phyloP scores from a whole-genome alignment of 495 filamentous ascomycete species.

The Parachaetomium inaequale region DNA sequence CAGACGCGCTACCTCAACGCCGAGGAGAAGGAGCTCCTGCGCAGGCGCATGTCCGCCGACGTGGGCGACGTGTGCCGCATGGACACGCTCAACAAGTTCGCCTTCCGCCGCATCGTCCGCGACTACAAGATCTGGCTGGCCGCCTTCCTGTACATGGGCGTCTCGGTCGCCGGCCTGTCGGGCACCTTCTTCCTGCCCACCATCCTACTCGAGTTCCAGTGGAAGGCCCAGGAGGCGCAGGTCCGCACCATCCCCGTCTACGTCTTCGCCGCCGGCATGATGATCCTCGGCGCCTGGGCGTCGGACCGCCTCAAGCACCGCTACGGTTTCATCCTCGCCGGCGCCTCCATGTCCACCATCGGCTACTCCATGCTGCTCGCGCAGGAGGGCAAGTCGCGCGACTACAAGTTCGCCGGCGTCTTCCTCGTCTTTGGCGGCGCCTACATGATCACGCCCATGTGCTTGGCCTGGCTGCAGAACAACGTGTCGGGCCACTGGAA shows the following conservation, averaged over 20 bases:
- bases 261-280: constrained; percentile 59
- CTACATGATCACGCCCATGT: constrained; percentile 63
- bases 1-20: constrained; percentile 51
- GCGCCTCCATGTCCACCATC: constrained; percentile 43
- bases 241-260: constrained; percentile 67
- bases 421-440: constrained; percentile 64
- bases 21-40: constrained; percentile 49
- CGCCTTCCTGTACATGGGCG: constrained; percentile 49
- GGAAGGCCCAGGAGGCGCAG: constrained; percentile 48
- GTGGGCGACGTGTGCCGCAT: constrained; percentile 55
- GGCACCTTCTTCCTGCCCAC: constrained; percentile 66
- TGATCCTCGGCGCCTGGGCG: constrained; percentile 54
- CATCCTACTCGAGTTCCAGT: constrained; percentile 64
- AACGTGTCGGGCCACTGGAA: constrained; percentile 60
- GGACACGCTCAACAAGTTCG: constrained; percentile 66
- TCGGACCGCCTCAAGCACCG: constrained; percentile 55
- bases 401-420: constrained; percentile 66
- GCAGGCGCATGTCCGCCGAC: constrained; percentile 55
- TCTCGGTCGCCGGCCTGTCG: constrained; percentile 53
- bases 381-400: constrained; percentile 58
- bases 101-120: constrained; percentile 55
- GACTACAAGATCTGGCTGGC: constrained; percentile 55
- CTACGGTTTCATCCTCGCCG: constrained; percentile 57
- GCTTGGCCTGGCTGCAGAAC: constrained; percentile 51
- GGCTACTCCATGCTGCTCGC: constrained; percentile 39